These are phyloP conservation scores for Saraca asoca DNA, from an alignment of 331 rosid genomes.

Conservation along the genomic window DNA sequence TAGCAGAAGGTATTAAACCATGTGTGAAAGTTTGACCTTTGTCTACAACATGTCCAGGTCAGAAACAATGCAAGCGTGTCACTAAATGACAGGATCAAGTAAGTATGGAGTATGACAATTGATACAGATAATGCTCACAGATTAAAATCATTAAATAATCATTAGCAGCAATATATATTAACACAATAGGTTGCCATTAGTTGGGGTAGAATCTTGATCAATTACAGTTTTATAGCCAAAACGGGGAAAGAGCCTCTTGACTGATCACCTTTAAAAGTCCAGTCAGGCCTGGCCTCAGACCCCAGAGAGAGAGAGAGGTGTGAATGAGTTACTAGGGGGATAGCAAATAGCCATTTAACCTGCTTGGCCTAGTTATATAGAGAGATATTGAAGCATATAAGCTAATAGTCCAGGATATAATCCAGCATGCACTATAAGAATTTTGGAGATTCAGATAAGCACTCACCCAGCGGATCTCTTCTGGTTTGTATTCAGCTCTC, in stretches of 20 bases:
- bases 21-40: too few relatives aligned
- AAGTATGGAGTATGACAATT: too few relatives aligned
- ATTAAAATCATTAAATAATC: too few relatives aligned
- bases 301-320: neutral
- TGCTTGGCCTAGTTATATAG: neutral
- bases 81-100: too few relatives aligned
- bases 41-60: too few relatives aligned
- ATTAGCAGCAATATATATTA: too few relatives aligned
- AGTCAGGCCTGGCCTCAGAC: neutral
- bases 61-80: too few relatives aligned
- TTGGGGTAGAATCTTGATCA: too few relatives aligned
- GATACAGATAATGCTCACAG: too few relatives aligned
- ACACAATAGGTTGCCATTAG: too few relatives aligned
- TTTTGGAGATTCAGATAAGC: constrained; percentile 10
- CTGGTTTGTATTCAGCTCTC: constrained; percentile 79
- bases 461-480: constrained; percentile 89
- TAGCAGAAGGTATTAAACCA: too few relatives aligned
- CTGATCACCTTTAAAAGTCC: neutral
- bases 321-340: neutral
- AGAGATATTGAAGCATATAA: neutral
- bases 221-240: neutral
- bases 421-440: neutral
- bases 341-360: constrained; percentile 4
- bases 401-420: neutral
- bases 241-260: neutral